phyloP scores from a whole-genome alignment of 495 filamentous ascomycete genomes.

The Sabuloglossum arenarium region DNA sequence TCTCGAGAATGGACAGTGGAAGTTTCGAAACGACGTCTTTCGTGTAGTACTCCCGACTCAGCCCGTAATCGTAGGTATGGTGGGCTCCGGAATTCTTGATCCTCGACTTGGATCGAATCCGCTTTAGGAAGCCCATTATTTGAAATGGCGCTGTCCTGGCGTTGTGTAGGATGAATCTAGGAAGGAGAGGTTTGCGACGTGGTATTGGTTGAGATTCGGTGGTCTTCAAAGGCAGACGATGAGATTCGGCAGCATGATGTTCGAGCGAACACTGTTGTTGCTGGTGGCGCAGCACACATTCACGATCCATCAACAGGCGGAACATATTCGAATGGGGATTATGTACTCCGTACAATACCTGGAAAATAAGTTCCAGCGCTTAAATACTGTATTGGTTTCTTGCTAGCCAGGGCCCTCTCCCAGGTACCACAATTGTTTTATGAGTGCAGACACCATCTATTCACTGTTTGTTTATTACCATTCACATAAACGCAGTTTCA shows the following conservation, averaged over 20 bases:
- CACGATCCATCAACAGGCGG: too few relatives aligned
- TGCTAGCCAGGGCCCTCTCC: too few relatives aligned
- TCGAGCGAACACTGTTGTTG: not conserved
- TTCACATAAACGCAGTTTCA: too few relatives aligned
- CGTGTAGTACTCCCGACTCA: not conserved
- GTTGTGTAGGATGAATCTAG: not conserved
- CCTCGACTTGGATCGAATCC: not conserved
- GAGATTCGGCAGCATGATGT: not conserved
- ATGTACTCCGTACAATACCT: too few relatives aligned
- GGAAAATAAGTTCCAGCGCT: too few relatives aligned
- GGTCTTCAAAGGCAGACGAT: not conserved
- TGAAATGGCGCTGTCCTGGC: not conserved
- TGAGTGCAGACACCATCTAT: too few relatives aligned
- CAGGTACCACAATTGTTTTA: too few relatives aligned
- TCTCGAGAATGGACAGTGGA: constrained; percentile 39
- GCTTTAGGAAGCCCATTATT: constrained; percentile 1
- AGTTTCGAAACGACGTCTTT: constrained; percentile 30
- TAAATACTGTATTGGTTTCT: too few relatives aligned
- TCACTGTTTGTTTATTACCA: too few relatives aligned
- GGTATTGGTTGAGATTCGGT: not conserved
- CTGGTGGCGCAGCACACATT: not conserved
- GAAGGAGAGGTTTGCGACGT: not conserved
- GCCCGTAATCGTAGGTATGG: not conserved
- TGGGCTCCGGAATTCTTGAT: not conserved
- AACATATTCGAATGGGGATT: too few relatives aligned